Evolutionary conservation across 2,329 filamentous ascomycete genomes (phyloP).

Genomic region (Alternaria brassicicola): DNA sequence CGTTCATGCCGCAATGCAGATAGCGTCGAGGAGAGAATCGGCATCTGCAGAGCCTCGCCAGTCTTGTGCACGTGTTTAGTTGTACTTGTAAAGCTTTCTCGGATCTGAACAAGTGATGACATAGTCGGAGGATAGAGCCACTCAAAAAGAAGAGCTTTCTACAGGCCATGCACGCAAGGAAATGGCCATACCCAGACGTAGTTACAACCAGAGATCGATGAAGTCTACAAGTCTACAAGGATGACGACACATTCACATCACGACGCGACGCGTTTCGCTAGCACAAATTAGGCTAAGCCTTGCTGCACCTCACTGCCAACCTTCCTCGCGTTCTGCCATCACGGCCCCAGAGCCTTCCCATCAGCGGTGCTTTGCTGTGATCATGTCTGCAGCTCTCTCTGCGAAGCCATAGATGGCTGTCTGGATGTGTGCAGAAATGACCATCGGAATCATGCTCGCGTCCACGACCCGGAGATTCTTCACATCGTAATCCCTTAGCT

Average conservation of each 20-base stretch:
- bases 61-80: background rate
- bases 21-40: background rate
- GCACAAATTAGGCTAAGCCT: background rate
- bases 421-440: slow-evolving; percentile 28
- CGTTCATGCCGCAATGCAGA: background rate
- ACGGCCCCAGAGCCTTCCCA: background rate
- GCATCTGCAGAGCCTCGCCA: too few relatives aligned
- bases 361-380: slow-evolving; percentile 16
- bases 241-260: background rate
- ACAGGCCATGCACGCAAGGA: background rate
- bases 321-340: background rate
- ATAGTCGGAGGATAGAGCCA: background rate
- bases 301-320: background rate
- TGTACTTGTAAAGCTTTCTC: background rate
- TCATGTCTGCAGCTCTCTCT: slow-evolving; percentile 28
- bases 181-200: background rate
- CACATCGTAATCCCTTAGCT: slow-evolving; percentile 30
- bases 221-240: background rate
- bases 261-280: background rate
- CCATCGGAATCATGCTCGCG: slow-evolving; percentile 32
- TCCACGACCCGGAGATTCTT: slow-evolving; percentile 12
- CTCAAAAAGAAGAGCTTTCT: background rate
- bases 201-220: background rate
- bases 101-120: background rate
- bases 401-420: slow-evolving; percentile 37